A percentile compares a stretch with the other conserved stretches of the same genome.
Evolutionary conservation across 768 basidiomycete species (phyloP).

Genomic region (Imleria badia): DNA sequence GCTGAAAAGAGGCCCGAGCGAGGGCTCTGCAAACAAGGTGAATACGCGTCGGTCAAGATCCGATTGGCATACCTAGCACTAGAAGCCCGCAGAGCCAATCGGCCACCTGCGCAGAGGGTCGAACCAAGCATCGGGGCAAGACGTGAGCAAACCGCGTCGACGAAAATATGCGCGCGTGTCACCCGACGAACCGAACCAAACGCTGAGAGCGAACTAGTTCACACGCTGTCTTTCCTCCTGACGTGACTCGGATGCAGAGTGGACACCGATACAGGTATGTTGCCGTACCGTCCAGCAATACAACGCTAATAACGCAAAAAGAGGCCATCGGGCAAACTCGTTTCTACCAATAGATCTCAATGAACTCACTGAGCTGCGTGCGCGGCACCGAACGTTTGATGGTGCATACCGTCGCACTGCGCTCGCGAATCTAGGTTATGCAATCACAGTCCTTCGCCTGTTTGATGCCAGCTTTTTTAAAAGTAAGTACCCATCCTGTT

Average conservation of each 20-base stretch:
- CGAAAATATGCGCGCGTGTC: not conserved
- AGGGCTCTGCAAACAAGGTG: conserved; percentile 17
- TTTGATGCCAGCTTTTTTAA: conserved; percentile 73
- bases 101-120: conserved; percentile 20
- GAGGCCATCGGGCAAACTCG: conserved; percentile 49
- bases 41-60: conserved; percentile 3
- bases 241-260: conserved; percentile 1
- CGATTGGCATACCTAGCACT: conserved; percentile 19
- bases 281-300: not conserved
- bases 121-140: conserved; percentile 19
- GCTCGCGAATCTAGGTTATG: conserved; percentile 69
- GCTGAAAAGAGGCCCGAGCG: conserved; percentile 6
- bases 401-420: conserved; percentile 81
- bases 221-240: conserved; percentile 6
- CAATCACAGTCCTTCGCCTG: conserved; percentile 72
- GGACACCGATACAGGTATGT: conserved; percentile 28
- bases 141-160: not conserved
- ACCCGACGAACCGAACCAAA: conserved; percentile 22
- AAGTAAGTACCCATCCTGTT: conserved; percentile 46
- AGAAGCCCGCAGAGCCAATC: conserved; percentile 23
- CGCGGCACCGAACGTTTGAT: conserved; percentile 79
- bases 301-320: conserved; percentile 17
- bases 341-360: conserved; percentile 53
- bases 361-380: conserved; percentile 73
- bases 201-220: conserved; percentile 17